phyloP scores from a whole-genome alignment of 371 early-diverging fungal species.

The Zychaea mexicana region DNA sequence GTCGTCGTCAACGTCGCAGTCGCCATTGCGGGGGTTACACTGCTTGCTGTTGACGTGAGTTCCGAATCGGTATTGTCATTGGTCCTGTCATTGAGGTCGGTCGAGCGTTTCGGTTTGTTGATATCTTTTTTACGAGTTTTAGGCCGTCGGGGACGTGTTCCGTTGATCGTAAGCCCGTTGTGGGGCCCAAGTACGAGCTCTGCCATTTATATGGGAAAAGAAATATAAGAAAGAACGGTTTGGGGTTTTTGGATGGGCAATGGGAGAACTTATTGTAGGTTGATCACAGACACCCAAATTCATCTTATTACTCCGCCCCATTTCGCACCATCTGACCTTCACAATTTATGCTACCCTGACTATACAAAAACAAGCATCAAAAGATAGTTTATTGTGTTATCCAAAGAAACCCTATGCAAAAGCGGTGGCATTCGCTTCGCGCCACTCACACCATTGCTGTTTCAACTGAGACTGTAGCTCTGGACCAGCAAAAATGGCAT shows the following conservation, averaged over 20 bases:
- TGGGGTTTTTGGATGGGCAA: not conserved
- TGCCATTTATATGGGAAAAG: slow-evolving; percentile 15
- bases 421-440: not conserved
- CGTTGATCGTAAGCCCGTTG: slow-evolving; percentile 24
- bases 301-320: not conserved
- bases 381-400: not conserved
- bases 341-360: too few relatives aligned
- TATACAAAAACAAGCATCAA: not conserved
- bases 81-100: not conserved
- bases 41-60: not conserved
- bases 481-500: slow-evolving; percentile 48
- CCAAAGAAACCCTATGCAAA: not conserved
- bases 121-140: slow-evolving; percentile 15
- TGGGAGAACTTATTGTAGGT: too few relatives aligned
- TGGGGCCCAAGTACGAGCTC: slow-evolving; percentile 26
- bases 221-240: not conserved
- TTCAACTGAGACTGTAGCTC: slow-evolving; percentile 31
- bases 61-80: not conserved
- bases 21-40: not conserved
- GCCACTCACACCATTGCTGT: slow-evolving; percentile 41
- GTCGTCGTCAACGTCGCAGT: not conserved
- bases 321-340: too few relatives aligned
- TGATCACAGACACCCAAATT: too few relatives aligned
- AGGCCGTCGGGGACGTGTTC: slow-evolving; percentile 26
- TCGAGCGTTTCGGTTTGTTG: not conserved